Base-by-base conservation (phyloP, 108 stramenopile genomes). In the Skeletonema costatum region DNA sequence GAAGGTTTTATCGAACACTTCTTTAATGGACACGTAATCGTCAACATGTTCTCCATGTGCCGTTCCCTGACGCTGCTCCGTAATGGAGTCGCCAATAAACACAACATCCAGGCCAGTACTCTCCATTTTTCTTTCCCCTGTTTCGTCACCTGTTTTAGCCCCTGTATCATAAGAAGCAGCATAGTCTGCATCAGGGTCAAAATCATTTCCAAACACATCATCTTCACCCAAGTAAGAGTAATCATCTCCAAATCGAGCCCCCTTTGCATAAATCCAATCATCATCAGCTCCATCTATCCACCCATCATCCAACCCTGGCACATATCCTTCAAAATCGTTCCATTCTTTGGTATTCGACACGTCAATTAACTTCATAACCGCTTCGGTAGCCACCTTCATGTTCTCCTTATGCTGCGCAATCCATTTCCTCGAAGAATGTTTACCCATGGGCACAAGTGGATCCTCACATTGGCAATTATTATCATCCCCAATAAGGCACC, bases 61-160 rank as follows among this genome's bases (percentile, higher is more conserved):
- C 1, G 68, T 83, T 13, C 92, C 92, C 58, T 76, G 81, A 63
- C 84, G 73, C 38, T 83, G 86, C 68, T 93, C 86, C 5, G 85
- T 84, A 56, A 88, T 87, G 8, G 80, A 74, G 73, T 93, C 92
- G 2, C 92, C 92, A 53, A 90, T 66, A 72, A 93, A 90, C 36
- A 90, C 87, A 12, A 93, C 90, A 82, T 93, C 90, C 53, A 89
- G 69, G 0, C 50, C 74, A 36, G 60, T 64, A 21, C 58, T 59
- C 11, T 64, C 72, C 9, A 53, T 46, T 62, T 32, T 48, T 64
- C 46, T 68, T 53, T 1, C 46, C 58, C 32, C n/a, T 0, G 17
- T 31, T 14, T 11, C 71, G 5, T 16, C 75, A 25, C 41, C 67
- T 33, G 21, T 33, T n/a, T 14, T 56, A 32, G 30, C 66, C 1